These are phyloP conservation scores for Metschnikowia drakensbergensis DNA, from an alignment of 805 yeast genomes.

Conservation along the genomic window DNA sequence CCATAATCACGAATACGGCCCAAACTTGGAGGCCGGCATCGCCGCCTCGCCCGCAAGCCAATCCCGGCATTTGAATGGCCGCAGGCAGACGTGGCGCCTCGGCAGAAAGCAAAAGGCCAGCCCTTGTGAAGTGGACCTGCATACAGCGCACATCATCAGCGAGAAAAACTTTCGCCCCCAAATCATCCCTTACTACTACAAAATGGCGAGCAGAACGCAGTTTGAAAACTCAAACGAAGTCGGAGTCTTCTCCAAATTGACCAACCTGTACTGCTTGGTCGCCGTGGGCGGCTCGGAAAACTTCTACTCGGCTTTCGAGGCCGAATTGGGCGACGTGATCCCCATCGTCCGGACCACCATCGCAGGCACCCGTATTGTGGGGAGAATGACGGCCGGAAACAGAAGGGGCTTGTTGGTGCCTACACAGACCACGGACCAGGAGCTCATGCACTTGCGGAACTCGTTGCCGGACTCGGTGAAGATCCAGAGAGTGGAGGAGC, in stretches of 20 bases:
- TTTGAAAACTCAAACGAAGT: conserved; percentile 87
- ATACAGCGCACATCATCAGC: not conserved
- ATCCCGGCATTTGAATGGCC: too few relatives aligned
- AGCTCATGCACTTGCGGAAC: conserved; percentile 94
- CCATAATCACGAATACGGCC: too few relatives aligned
- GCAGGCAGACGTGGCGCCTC: not conserved
- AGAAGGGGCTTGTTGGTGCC: conserved; percentile 97
- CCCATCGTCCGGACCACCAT: conserved; percentile 97
- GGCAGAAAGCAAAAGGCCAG: not conserved
- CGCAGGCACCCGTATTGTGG: conserved; percentile 96
- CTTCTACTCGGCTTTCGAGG: conserved; percentile 91
- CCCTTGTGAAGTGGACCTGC: not conserved
- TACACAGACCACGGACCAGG: conserved; percentile 97
- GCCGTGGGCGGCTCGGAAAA: conserved; percentile 93
- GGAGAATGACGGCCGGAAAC: conserved; percentile 98
- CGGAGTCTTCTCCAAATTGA: conserved; percentile 91
- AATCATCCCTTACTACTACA: conserved; percentile 4
- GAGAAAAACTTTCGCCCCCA: not conserved
- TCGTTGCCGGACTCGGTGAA: conserved; percentile 92
- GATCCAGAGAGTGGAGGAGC: conserved; percentile 97
- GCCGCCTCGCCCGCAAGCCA: too few relatives aligned
- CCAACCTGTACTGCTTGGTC: conserved; percentile 93
- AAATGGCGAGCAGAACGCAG: conserved; percentile 69
- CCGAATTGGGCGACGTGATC: conserved; percentile 92
- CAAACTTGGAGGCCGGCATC: too few relatives aligned